Base-by-base conservation (phyloP, 2,329 filamentous ascomycete species). In the Aureobasidium sp. region DNA sequence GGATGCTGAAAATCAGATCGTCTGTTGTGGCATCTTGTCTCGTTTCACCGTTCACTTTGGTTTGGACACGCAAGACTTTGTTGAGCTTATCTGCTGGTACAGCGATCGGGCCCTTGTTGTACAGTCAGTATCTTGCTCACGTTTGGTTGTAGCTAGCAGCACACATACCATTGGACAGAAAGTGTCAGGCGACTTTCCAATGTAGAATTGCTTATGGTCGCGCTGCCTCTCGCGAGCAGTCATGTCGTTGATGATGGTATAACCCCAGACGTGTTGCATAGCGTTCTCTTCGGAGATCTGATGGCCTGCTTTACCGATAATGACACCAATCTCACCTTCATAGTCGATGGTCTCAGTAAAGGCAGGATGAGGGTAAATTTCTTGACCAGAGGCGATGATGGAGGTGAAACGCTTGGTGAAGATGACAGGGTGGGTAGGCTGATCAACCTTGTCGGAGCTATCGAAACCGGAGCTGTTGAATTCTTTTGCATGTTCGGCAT, bases 151-250 rank as follows among this genome's bases (percentile, higher is more conserved):
- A 4, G 17, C 19, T 9, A n/a, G 24, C 11, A 29, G 53, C 7
- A 8, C 3, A 65, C 62, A 45, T 64, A 79, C 77, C 73, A 83
- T 83, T 0, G 81, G 81, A 64, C 81, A 84, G 64, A 79, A 83
- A 0, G 80, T 82, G 67, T 84, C 81, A 0, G 77, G 70, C 0
- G 78, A 81, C 67, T 84, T 84, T 9, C 82, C 82, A 53, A 85
- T 78, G 61, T 79, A 84, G 68, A 84, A 85, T 64, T 85, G 82
- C 68, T 84, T 84, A 62, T 85, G 82, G 53, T 85, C 81, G 29
- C 80, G 70, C 68, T 85, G 82, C 65, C 76, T 75, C 47, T 79
- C 79, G 12, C 82, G 71, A 0, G 81, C 80, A 0, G 81, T 82
- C n/a, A 84, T 72, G 54, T 84, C 82, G 65, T 85, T 84, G 47